Base-by-base conservation (phyloP, 2,329 filamentous ascomycete genomes). In the Trichophyton benhamiae region DNA sequence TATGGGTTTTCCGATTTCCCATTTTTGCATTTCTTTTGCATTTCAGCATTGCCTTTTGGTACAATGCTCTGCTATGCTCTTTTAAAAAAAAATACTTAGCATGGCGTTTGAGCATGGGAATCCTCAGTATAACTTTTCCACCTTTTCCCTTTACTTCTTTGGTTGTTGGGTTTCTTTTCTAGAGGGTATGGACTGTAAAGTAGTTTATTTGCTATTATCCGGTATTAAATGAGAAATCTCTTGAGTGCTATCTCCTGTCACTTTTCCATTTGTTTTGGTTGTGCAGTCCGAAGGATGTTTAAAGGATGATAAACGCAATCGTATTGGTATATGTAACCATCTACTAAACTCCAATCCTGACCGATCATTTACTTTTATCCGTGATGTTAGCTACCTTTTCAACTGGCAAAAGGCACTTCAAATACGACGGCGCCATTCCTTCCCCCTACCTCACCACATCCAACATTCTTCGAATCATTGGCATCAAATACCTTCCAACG, bases 391-490 rank as follows among this genome's bases (percentile, higher is more conserved):
- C 36, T 55, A 7, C n/a, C n/a, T n/a, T 44, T n/a, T 59, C 30
- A 36, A 42, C 22, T 59, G 6, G 46, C 46, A 55, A 77, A 75
- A 0, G 87, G 83, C 38, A 96, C 83, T 72, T 96, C 91, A 70
- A 96, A 95, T 8, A 96, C 82, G 25, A 94, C 82, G n/a, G 88
- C 88, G 5, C 89, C 89, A 70, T 96, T 96, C 66, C 86, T 86
- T 3, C 85, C 89, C 25, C 71, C 70, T 2, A 70, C 59, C 57
- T 70, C 64, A 48, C 68, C 52, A 13, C 73, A 72, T 41, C 72
- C 67, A 44, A 70, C 63, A 59, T 70, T 72, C 59, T 73, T 75
- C 15, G 62, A 59, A 61, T 66, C 64, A 57, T 78, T 75, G 22
- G 68, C 38, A n/a, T 55, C 65, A 60, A 73, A 75, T 48, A 71